A percentile compares a stretch with the other conserved stretches of the same genome.
Evolutionary conservation across 495 filamentous ascomycete species (phyloP).

Genomic region (Hypoxylon perforatum): DNA sequence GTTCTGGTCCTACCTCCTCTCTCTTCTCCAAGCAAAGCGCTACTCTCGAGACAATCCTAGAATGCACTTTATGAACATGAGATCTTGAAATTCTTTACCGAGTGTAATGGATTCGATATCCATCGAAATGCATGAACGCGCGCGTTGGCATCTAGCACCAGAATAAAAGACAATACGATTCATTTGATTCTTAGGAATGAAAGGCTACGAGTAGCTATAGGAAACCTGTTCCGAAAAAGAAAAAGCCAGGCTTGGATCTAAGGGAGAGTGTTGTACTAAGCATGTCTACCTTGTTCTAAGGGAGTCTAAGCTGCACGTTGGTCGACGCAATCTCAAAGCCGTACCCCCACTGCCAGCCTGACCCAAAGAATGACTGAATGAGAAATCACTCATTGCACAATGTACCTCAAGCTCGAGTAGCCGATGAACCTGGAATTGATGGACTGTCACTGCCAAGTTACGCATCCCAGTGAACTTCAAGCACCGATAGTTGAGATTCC

Average conservation of each 20-base stretch:
- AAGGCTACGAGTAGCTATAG: neutral
- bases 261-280: constrained; percentile 4
- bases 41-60: too few species aligned
- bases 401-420: constrained; percentile 15
- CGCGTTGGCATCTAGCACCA: constrained; percentile 1
- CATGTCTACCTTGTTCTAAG: constrained; percentile 7
- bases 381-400: constrained; percentile 13
- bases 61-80: neutral
- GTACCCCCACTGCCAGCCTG: constrained; percentile 16
- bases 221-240: constrained; percentile 1
- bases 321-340: constrained; percentile 14
- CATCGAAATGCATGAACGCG: neutral
- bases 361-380: constrained; percentile 18
- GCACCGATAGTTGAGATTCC: constrained; percentile 18
- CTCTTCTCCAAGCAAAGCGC: too few species aligned
- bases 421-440: constrained; percentile 18
- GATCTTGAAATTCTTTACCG: neutral
- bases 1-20: too few species aligned
- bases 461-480: constrained; percentile 35
- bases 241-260: constrained; percentile 5
- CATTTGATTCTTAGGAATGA: constrained; percentile 3
- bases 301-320: constrained; percentile 15
- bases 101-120: neutral
- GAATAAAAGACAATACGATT: constrained; percentile 6
- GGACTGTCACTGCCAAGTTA: constrained; percentile 9